Evolutionary conservation across 164 flowering plant species (phyloP).

Genomic region (Sextonia rubra): DNA sequence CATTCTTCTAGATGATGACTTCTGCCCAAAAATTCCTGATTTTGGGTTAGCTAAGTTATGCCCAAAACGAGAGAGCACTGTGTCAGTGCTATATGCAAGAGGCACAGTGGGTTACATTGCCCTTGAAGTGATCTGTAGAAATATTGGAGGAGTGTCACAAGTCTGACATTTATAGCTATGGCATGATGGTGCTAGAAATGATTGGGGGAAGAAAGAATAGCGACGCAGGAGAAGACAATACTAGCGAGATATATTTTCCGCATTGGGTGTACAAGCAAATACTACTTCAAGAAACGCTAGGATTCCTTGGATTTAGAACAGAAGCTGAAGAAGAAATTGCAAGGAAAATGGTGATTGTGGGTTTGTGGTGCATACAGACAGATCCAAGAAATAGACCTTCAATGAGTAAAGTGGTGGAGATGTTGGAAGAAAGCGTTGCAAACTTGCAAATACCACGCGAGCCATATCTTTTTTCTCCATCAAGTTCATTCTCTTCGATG

Average conservation of each 20-base stretch:
- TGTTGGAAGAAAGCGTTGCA: conserved; percentile 3
- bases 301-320: not conserved
- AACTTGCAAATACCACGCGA: conserved; percentile 1
- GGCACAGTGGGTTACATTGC: conserved; percentile 13
- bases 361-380: conserved; percentile 8
- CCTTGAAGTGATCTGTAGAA: conserved; percentile 7
- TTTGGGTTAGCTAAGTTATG: conserved; percentile 10
- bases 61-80: not conserved
- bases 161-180: conserved; percentile 10
- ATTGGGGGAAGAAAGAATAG: conserved; percentile 6
- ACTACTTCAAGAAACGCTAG: not conserved
- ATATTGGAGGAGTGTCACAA: conserved; percentile 6
- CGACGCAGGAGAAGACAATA: not conserved
- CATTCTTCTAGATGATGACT: conserved; percentile 5
- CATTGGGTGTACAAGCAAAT: conserved; percentile 5
- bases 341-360: conserved; percentile 8
- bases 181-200: conserved; percentile 9
- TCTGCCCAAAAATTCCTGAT: conserved; percentile 8
- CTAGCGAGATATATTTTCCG: conserved; percentile 10
- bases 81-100: conserved; percentile 1
- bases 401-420: conserved; percentile 4
- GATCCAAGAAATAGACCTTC: not conserved
- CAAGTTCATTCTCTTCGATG: not conserved
- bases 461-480: conserved; percentile 1
- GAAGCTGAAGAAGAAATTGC: not conserved